Percentiles rank a stretch among this genome's conserved stretches.
Conservation (phyloP, 257 asterid species). For the Linaria vulgaris region DNA sequence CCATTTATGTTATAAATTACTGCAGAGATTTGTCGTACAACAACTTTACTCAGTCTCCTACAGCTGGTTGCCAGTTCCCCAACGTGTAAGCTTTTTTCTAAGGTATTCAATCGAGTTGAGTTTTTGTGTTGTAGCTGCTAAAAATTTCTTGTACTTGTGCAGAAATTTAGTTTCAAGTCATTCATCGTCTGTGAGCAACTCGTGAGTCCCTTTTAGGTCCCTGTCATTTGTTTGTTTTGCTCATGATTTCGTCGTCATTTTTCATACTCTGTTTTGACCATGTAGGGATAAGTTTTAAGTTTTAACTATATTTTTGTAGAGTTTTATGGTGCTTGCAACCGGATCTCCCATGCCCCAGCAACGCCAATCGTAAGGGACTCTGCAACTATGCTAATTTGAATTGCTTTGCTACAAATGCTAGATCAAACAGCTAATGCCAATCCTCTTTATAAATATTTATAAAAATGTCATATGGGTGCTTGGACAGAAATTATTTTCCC, state of each 20-base stretch:
- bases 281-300: conserved; percentile 24
- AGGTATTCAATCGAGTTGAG: conserved; percentile 4
- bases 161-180: conserved; percentile 81
- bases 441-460: no score
- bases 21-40: conserved; percentile 94
- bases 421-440: no score
- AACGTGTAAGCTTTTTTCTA: conserved; percentile 45
- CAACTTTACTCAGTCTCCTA: conserved; percentile 49
- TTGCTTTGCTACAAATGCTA: no score
- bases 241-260: not conserved
- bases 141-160: conserved; percentile 25
- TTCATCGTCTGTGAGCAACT: conserved; percentile 43
- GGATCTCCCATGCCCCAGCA: conserved; percentile 61
- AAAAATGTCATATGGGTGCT: no score
- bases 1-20: conserved; percentile 3
- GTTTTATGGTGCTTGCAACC: conserved; percentile 66
- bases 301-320: conserved; percentile 30
- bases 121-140: conserved; percentile 20
- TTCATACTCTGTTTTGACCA: not conserved
- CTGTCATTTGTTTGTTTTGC: not conserved
- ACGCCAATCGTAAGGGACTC: conserved; percentile 43
- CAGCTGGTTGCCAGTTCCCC: conserved; percentile 41
- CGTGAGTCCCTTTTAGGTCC: conserved; percentile 51
- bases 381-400: no score
- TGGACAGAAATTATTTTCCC: no score